Conservation (phyloP, 176 grass and related monocot species). For the Carex scoparia region DNA sequence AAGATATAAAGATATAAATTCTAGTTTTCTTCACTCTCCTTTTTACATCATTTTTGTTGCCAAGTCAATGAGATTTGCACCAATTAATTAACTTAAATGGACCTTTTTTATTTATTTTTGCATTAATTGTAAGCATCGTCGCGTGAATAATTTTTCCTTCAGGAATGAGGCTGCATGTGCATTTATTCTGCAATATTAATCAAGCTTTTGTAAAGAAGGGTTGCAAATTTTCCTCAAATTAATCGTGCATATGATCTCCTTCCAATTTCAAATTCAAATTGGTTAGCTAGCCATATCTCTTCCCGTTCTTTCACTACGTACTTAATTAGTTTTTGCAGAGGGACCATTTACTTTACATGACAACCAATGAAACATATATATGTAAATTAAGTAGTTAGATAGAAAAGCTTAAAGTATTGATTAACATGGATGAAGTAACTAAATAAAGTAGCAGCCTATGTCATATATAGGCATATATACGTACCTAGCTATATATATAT, state of each 20-base stretch:
- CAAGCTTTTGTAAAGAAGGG: conserved; percentile 17
- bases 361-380: not conserved
- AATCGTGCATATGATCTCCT: not conserved
- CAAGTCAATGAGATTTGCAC: too few species aligned
- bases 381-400: not conserved
- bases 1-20: too few species aligned
- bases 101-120: too few species aligned
- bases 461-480: not conserved
- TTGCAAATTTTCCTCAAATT: not conserved
- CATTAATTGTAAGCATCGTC: too few species aligned
- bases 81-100: too few species aligned
- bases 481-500: too few species aligned
- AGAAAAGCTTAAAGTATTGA: too few species aligned
- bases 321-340: not conserved
- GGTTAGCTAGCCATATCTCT: not conserved
- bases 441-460: not conserved
- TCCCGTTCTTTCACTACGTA: not conserved
- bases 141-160: too few species aligned
- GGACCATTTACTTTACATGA: conserved; percentile 17
- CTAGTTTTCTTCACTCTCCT: too few species aligned
- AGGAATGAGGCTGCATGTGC: not conserved
- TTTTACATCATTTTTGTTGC: too few species aligned
- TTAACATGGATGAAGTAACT: too few species aligned
- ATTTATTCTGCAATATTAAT: not conserved
- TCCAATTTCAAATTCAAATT: not conserved